These are phyloP conservation scores for Aspergillus homomorphus DNA, from an alignment of 495 filamentous ascomycete species.

Conservation along the genomic window DNA sequence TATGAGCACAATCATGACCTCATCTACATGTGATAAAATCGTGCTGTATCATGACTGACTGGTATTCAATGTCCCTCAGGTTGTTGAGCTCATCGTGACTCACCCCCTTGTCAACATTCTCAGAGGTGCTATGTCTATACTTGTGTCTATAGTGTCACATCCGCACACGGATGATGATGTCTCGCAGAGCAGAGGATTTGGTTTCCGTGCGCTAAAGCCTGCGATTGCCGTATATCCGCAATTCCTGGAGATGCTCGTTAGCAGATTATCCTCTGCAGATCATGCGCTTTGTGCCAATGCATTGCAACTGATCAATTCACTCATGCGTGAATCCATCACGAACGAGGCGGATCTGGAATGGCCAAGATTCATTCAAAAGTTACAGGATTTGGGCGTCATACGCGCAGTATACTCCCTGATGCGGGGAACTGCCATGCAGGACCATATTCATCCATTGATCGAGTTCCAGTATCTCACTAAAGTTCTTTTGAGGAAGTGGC, in stretches of 20 bases:
- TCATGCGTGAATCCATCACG: slow-evolving; percentile 87
- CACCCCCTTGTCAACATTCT: slow-evolving; percentile 98
- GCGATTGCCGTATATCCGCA: slow-evolving; percentile 87
- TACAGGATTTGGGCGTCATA: slow-evolving; percentile 92
- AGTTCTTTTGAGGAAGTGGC: slow-evolving; percentile 85
- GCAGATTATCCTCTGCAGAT: slow-evolving; percentile 84
- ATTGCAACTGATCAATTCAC: slow-evolving; percentile 87
- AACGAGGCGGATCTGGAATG: slow-evolving; percentile 76
- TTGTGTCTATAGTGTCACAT: slow-evolving; percentile 88
- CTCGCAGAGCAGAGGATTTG: slow-evolving; percentile 58
- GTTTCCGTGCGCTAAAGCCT: slow-evolving; percentile 87
- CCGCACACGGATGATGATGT: slow-evolving; percentile 51
- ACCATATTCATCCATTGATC: slow-evolving; percentile 84
- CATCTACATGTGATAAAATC: neutral
- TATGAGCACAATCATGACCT: slow-evolving; percentile 30
- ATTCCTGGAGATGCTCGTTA: slow-evolving; percentile 92
- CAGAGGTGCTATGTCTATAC: slow-evolving; percentile 91
- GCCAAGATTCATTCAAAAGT: slow-evolving; percentile 88
- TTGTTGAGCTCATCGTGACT: slow-evolving; percentile 90
- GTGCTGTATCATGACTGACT: neutral
- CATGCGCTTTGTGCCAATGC: slow-evolving; percentile 96
- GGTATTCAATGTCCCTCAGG: slow-evolving; percentile 39
- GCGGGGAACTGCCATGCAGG: slow-evolving; percentile 91
- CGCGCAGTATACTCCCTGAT: slow-evolving; percentile 87
- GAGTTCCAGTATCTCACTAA: slow-evolving; percentile 95